Percentiles rank a stretch among this genome's conserved stretches.
Evolutionary conservation across 768 basidiomycete genomes (phyloP).

Genomic region (Suillus placidus): DNA sequence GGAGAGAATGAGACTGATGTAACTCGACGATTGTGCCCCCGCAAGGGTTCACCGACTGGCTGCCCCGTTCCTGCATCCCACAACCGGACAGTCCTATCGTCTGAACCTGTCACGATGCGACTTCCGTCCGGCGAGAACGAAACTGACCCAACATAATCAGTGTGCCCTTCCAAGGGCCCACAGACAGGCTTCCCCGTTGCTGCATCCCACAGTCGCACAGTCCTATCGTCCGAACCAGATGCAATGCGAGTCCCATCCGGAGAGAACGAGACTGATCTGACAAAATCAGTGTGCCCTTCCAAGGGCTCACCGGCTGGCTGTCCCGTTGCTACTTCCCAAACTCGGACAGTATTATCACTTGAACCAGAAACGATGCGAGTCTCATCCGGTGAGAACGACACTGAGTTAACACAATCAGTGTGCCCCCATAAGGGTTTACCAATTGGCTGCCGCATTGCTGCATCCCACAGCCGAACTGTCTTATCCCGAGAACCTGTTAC

Average conservation of each 20-base stretch:
- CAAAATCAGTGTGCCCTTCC: fast-evolving
- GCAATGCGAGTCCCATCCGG: no score
- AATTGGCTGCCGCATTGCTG: background rate
- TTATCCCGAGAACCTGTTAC: background rate
- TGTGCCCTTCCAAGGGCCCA: background rate
- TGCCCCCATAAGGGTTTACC: background rate
- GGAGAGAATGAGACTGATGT: no score
- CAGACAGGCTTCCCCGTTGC: background rate
- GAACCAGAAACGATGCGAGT: background rate
- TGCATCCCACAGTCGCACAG: no score
- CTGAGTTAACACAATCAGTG: background rate
- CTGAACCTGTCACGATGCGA: no score
- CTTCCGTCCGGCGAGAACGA: no score
- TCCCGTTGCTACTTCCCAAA: background rate
- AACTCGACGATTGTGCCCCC: no score
- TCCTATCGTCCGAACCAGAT: fast-evolving
- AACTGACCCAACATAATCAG: fast-evolving
- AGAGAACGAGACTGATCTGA: no score
- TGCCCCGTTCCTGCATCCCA: no score
- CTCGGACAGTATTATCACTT: no score
- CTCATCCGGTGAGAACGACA: background rate
- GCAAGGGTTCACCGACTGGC: no score
- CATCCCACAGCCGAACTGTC: background rate
- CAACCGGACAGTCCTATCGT: no score
- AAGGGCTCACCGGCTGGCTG: background rate